phyloP scores from a whole-genome alignment of 495 filamentous ascomycete genomes.

The Penicilliopsis zonata region DNA sequence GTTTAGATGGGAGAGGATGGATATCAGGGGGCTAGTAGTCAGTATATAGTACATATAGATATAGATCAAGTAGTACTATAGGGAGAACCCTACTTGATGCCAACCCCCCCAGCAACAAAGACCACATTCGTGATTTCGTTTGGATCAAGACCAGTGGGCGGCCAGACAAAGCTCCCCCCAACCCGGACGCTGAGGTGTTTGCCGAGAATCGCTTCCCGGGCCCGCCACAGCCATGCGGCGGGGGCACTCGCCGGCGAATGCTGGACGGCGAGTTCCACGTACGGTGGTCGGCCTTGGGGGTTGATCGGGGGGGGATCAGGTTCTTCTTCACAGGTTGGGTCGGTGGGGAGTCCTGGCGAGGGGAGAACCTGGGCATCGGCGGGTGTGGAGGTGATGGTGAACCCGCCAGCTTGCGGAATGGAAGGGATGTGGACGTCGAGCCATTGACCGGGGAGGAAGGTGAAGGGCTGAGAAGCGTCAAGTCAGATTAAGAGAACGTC shows the following conservation, averaged over 20 bases:
- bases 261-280: slow-evolving; percentile 67
- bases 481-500: slow-evolving; percentile 17
- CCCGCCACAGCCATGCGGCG: slow-evolving; percentile 66
- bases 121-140: slow-evolving; percentile 42
- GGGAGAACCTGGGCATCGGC: slow-evolving; percentile 24
- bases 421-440: slow-evolving; percentile 67
- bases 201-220: slow-evolving; percentile 39
- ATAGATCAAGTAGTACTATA: background rate
- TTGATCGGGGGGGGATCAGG: slow-evolving; percentile 8
- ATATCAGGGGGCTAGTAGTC: slow-evolving; percentile 44
- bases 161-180: slow-evolving; percentile 73
- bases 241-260: slow-evolving; percentile 52
- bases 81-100: slow-evolving; percentile 50
- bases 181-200: slow-evolving; percentile 52
- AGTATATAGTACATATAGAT: slow-evolving; percentile 1
- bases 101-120: slow-evolving; percentile 74
- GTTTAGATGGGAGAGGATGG: slow-evolving; percentile 36
- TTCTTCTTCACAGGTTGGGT: slow-evolving; percentile 11
- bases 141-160: slow-evolving; percentile 35
- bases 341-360: slow-evolving; percentile 8
- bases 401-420: slow-evolving; percentile 61
- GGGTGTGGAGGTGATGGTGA: slow-evolving; percentile 77
- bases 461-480: slow-evolving; percentile 20
- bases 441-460: slow-evolving; percentile 81
- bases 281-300: slow-evolving; percentile 24